Conservation (phyloP, 164 flowering plant genomes). For the Nymphaea colorata region DNA sequence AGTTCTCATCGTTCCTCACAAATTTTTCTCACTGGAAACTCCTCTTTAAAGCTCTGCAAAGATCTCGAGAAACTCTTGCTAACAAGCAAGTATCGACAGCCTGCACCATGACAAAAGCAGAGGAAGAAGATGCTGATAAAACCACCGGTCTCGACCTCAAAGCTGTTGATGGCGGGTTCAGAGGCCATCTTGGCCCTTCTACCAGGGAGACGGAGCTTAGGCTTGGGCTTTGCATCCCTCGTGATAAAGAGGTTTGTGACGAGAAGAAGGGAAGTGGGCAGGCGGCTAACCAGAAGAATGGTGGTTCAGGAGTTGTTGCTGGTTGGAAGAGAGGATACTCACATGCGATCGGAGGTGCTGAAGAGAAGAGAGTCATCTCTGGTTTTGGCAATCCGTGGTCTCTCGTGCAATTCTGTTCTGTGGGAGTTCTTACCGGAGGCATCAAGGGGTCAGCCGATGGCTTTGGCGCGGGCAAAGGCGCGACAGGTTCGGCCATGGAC, state of each 20-base stretch:
- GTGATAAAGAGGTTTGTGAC: not conserved
- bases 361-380: not conserved
- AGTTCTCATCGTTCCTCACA: not conserved
- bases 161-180: not conserved
- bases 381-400: not conserved
- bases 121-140: not conserved
- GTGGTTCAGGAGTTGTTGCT: not conserved
- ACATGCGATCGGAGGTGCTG: not conserved
- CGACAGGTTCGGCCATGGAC: not conserved
- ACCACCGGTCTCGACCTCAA: not conserved
- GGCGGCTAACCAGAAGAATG: not conserved
- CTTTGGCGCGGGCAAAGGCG: not conserved
- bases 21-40: not conserved
- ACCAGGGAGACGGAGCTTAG: not conserved
- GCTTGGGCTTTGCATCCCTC: not conserved
- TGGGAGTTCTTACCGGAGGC: not conserved
- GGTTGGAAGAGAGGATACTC: not conserved
- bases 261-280: not conserved
- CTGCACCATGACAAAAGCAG: not conserved
- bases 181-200: not conserved
- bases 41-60: not conserved
- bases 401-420: not conserved
- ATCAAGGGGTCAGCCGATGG: not conserved
- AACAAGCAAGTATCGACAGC: not conserved
- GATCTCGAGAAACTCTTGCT: not conserved